Evolutionary conservation across 345 rosid species (phyloP).

Genomic region (Clarkia xantiana): DNA sequence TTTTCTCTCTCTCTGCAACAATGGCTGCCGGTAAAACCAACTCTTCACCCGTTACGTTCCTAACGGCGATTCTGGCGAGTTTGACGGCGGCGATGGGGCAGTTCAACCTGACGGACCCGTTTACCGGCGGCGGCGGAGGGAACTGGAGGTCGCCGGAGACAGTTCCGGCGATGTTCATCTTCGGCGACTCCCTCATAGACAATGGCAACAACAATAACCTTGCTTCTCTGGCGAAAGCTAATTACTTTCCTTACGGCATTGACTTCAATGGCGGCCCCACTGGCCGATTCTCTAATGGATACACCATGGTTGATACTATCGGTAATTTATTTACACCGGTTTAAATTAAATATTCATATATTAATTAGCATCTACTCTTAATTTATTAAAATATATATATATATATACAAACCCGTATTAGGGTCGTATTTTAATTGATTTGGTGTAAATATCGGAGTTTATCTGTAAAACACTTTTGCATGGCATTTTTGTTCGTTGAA

Average conservation of each 20-base stretch:
- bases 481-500: too few species aligned
- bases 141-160: conserved; percentile 19
- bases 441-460: too few species aligned
- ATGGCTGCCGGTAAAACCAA: too few species aligned
- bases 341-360: too few species aligned
- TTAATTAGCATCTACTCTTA: too few species aligned
- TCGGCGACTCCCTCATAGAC: conserved; percentile 91
- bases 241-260: conserved; percentile 87
- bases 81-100: not conserved
- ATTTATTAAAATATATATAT: too few species aligned
- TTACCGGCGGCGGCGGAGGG: conserved; percentile 6
- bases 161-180: conserved; percentile 88
- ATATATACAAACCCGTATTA: too few species aligned
- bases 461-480: too few species aligned
- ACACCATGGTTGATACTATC: conserved; percentile 85
- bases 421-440: too few species aligned
- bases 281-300: conserved; percentile 95
- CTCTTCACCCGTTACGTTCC: not conserved
- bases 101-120: not conserved
- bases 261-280: conserved; percentile 91
- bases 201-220: conserved; percentile 85
- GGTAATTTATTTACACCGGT: conserved; percentile 23
- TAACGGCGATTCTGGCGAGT: conserved; percentile 3
- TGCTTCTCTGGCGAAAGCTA: conserved; percentile 81
- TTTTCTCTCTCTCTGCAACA: conserved; percentile 1